A percentile compares a stretch with the other conserved stretches of the same genome.
Evolutionary conservation across 768 basidiomycete genomes (phyloP).

Genomic region (Leccinum obscurum): DNA sequence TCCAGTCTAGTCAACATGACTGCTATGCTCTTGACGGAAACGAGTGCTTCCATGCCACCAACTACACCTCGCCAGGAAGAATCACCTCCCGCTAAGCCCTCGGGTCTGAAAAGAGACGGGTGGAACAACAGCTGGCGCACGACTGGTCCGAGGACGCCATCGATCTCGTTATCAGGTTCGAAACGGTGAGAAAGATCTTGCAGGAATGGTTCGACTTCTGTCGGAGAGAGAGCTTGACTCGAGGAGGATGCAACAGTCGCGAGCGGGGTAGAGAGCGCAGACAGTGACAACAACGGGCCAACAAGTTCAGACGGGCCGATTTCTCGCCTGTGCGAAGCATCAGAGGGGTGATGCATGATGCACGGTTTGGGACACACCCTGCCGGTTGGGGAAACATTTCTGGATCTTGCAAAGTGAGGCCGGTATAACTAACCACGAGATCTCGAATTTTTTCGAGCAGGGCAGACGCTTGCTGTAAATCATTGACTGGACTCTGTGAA

Average conservation of each 20-base stretch:
- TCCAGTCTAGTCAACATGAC: constrained; percentile 73
- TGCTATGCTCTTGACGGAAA: constrained; percentile 82
- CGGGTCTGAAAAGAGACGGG: constrained; percentile 58
- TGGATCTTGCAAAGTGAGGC: constrained; percentile 86
- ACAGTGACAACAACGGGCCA: constrained; percentile 74
- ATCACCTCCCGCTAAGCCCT: constrained; percentile 72
- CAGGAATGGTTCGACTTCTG: constrained; percentile 78
- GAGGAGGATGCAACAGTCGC: constrained; percentile 43
- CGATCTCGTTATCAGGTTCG: constrained; percentile 75
- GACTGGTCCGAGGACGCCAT: constrained; percentile 76
- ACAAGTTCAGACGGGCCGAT: constrained; percentile 82
- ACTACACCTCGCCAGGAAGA: constrained; percentile 85
- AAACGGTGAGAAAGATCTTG: constrained; percentile 83
- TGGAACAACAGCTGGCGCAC: constrained; percentile 63
- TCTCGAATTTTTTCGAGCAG: constrained; percentile 79
- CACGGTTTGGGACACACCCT: constrained; percentile 47
- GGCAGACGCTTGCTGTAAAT: constrained; percentile 57
- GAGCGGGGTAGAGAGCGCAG: constrained; percentile 67
- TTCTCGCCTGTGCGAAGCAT: constrained; percentile 48
- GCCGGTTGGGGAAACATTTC: constrained; percentile 92
- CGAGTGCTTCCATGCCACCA: constrained; percentile 76
- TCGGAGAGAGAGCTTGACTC: constrained; percentile 53
- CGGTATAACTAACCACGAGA: constrained; percentile 85
- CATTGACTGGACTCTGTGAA: constrained; percentile 51
- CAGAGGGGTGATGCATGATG: background rate